Conservation (phyloP, 2,329 filamentous ascomycete genomes). For the Phyllosticta capitalensis region DNA sequence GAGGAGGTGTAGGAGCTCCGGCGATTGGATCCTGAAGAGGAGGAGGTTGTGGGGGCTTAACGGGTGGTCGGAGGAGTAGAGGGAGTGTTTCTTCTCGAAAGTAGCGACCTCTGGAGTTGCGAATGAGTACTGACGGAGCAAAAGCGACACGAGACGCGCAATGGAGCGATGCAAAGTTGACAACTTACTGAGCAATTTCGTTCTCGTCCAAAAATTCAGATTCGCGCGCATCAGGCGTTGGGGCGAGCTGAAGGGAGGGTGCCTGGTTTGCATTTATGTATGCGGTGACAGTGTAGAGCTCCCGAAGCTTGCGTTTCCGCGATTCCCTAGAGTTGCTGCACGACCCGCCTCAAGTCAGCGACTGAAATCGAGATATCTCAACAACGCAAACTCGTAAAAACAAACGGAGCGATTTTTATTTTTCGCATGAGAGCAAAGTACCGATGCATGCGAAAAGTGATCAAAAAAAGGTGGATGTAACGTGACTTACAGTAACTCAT, state of each 20-base stretch:
- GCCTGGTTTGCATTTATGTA: slow-evolving; percentile 48
- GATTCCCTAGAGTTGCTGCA: slow-evolving; percentile 52
- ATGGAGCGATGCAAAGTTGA: slow-evolving; percentile 20
- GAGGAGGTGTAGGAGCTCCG: slow-evolving; percentile 24
- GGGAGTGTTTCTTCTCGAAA: slow-evolving; percentile 39
- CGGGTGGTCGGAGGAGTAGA: slow-evolving; percentile 20
- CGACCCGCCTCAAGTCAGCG: slow-evolving; percentile 10
- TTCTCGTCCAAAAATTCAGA: slow-evolving; percentile 48
- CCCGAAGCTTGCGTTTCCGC: slow-evolving; percentile 83
- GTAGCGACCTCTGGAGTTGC: slow-evolving; percentile 40
- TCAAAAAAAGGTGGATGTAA: slow-evolving; percentile 17
- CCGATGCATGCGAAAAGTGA: slow-evolving; percentile 22
- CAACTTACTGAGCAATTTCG: slow-evolving; percentile 47
- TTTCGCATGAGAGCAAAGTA: slow-evolving; percentile 27
- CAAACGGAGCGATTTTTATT: slow-evolving; percentile 30
- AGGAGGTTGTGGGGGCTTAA: slow-evolving; percentile 16
- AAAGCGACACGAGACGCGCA: slow-evolving; percentile 13
- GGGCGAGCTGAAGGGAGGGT: slow-evolving; percentile 47
- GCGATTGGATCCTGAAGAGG: background rate
- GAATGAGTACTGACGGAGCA: background rate
- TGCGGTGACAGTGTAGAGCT: slow-evolving; percentile 74
- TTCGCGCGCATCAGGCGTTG: slow-evolving; percentile 40
- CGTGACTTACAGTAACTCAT: slow-evolving; percentile 36
- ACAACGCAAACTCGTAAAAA: slow-evolving; percentile 28
- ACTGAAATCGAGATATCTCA: slow-evolving; percentile 20